Evolutionary conservation across 495 filamentous ascomycete species (phyloP).

Genomic region (Lasiosphaeriaceae sp.): DNA sequence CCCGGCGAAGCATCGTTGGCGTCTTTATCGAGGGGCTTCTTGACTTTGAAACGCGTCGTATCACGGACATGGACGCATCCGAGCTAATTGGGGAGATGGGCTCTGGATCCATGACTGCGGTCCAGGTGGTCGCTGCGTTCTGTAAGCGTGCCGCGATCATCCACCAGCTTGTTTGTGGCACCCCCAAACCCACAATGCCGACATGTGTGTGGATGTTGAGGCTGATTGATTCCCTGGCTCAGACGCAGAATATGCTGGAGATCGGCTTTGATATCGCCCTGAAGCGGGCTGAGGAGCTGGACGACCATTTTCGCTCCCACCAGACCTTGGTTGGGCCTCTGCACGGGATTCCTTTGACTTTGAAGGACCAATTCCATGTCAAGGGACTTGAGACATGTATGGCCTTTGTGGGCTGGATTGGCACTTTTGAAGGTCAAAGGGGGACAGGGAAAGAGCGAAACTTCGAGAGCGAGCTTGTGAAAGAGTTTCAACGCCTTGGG

Average conservation of each 20-base stretch:
- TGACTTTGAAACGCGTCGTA: constrained; percentile 9
- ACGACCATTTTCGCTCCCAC: constrained; percentile 44
- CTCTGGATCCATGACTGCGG: constrained; percentile 16
- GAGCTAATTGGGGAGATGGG: constrained; percentile 19
- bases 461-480: constrained; percentile 42
- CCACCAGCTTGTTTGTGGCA: constrained; percentile 51
- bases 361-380: constrained; percentile 67
- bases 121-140: constrained; percentile 38
- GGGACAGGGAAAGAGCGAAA: constrained; percentile 46
- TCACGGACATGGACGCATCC: constrained; percentile 18
- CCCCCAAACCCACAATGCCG: too few relatives aligned
- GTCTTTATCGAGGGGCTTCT: constrained; percentile 33
- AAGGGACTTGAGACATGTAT: constrained; percentile 47
- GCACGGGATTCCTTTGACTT: constrained; percentile 62
- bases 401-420: constrained; percentile 28
- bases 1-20: constrained; percentile 23
- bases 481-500: constrained; percentile 36
- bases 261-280: constrained; percentile 61
- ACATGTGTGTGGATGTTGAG: not conserved
- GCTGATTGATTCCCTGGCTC: not conserved
- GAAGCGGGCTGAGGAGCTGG: constrained; percentile 52
- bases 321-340: constrained; percentile 55
- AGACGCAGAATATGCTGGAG: constrained; percentile 58
- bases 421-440: constrained; percentile 51
- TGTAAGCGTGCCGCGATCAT: constrained; percentile 54